phyloP scores from a whole-genome alignment of 441 rosid genomes.

The Hura crepitans region DNA sequence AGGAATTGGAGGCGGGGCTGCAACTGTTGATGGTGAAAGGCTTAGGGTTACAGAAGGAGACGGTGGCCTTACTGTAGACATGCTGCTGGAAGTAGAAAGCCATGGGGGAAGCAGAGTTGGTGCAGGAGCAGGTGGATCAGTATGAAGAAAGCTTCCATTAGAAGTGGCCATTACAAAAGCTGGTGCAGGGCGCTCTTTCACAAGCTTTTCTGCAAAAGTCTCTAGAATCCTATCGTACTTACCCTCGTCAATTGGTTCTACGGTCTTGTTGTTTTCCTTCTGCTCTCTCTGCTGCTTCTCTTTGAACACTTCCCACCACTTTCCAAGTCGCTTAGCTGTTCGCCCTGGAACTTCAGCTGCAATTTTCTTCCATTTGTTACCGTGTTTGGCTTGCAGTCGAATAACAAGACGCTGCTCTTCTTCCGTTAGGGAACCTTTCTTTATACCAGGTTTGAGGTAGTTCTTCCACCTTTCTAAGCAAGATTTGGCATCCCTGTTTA shows the following conservation, averaged over 20 bases:
- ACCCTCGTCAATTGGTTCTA: slow-evolving; percentile 84
- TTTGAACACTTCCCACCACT: slow-evolving; percentile 99
- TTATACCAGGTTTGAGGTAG: slow-evolving; percentile 94
- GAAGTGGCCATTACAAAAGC: slow-evolving; percentile 68
- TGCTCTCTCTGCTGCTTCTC: slow-evolving; percentile 94
- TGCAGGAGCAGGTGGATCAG: slow-evolving; percentile 46
- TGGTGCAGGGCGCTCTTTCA: slow-evolving; percentile 61
- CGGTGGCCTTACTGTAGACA: slow-evolving; percentile 43
- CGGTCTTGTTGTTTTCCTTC: slow-evolving; percentile 61
- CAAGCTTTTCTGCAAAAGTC: slow-evolving; percentile 91
- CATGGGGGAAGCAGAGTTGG: slow-evolving; percentile 72
- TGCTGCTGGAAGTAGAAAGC: slow-evolving; percentile 72
- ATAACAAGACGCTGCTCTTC: slow-evolving; percentile 92
- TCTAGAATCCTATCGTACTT: slow-evolving; percentile 89
- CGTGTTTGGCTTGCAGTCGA: slow-evolving; percentile 87
- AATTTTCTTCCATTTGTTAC: slow-evolving; percentile 98
- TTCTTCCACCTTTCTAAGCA: slow-evolving; percentile 96
- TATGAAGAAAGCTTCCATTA: slow-evolving; percentile 60
- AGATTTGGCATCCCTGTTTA: slow-evolving; percentile 89
- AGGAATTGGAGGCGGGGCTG: slow-evolving; percentile 71
- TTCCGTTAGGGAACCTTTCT: slow-evolving; percentile 91
- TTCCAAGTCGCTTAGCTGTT: slow-evolving; percentile 87
- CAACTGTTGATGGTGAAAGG: slow-evolving; percentile 68
- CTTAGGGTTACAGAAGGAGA: slow-evolving; percentile 88
- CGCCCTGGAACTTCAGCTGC: slow-evolving; percentile 97